Percentiles rank a stretch among this genome's conserved stretches.
Conservation (phyloP, 2,329 filamentous ascomycete genomes). For the Cladosporium sp. region DNA sequence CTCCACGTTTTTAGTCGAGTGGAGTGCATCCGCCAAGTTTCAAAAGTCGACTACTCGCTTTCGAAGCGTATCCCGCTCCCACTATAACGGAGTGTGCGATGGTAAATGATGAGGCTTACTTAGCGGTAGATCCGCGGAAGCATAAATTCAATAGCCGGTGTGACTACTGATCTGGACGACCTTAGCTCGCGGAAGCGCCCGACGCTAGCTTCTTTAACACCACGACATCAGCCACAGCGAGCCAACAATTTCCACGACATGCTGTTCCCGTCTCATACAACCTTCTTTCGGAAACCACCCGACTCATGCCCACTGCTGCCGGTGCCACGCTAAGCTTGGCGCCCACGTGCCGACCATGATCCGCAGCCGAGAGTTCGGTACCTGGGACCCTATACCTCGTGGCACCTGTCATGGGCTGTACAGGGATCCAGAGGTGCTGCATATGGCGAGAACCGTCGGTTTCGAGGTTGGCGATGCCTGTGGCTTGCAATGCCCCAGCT, state of each 20-base stretch:
- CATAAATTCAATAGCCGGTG: neutral
- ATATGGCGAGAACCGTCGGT: neutral
- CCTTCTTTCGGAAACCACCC: neutral
- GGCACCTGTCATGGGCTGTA: neutral
- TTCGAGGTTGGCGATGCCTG: neutral
- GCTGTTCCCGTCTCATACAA: too few species aligned
- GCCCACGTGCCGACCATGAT: neutral
- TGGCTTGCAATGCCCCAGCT: constrained; percentile 1
- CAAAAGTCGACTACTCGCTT: too few species aligned
- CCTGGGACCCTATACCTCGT: neutral
- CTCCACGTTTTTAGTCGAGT: neutral
- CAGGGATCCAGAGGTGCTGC: neutral
- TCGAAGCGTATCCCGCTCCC: neutral
- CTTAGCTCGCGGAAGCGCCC: neutral
- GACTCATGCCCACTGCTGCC: neutral
- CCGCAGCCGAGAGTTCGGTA: neutral
- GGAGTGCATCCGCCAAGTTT: neutral
- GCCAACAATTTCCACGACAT: neutral
- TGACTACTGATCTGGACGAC: neutral
- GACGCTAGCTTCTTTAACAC: neutral
- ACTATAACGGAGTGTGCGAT: neutral
- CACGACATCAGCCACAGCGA: neutral
- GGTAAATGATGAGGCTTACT: neutral
- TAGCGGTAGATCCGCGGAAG: neutral
- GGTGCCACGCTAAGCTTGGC: neutral